A percentile compares a stretch with the other conserved stretches of the same genome.
These are phyloP conservation scores for Talaromyces rugulosus DNA, from an alignment of 2,329 filamentous ascomycete genomes.

Conservation along the genomic window DNA sequence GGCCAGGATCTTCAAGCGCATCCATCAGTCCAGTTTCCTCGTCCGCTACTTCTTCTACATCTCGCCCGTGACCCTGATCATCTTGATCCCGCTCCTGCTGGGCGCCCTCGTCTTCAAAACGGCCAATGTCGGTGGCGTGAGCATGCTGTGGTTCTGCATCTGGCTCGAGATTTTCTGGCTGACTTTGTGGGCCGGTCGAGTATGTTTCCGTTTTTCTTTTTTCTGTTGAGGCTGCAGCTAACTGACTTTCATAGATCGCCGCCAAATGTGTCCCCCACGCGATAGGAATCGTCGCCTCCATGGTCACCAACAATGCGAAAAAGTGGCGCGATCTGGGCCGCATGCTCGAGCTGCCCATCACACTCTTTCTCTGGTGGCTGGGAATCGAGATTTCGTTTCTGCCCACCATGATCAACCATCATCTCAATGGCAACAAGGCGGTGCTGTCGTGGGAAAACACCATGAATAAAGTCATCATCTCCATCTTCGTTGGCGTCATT, in stretches of 20 bases:
- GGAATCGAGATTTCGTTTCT: slow-evolving; percentile 81
- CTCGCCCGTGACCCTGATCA: slow-evolving; percentile 57
- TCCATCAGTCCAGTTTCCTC: slow-evolving; percentile 62
- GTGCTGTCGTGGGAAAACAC: slow-evolving; percentile 67
- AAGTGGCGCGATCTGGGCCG: slow-evolving; percentile 90
- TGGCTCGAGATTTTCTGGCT: slow-evolving; percentile 95
- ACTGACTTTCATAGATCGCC: slow-evolving; percentile 45
- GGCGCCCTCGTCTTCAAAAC: slow-evolving; percentile 57
- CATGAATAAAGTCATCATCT: slow-evolving; percentile 80
- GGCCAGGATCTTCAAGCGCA: slow-evolving; percentile 60
- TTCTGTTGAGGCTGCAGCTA: no score
- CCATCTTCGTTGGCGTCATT: slow-evolving; percentile 72
- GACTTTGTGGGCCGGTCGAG: slow-evolving; percentile 73
- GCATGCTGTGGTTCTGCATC: slow-evolving; percentile 85
- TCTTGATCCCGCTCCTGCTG: slow-evolving; percentile 65
- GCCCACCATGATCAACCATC: slow-evolving; percentile 70
- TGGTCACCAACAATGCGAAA: slow-evolving; percentile 81
- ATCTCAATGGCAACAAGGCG: slow-evolving; percentile 48
- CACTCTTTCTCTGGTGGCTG: slow-evolving; percentile 88
- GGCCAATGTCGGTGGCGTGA: slow-evolving; percentile 67
- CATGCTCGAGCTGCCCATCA: slow-evolving; percentile 77
- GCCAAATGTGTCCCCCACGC: slow-evolving; percentile 62
- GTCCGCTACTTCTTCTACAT: slow-evolving; percentile 71
- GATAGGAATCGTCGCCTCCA: slow-evolving; percentile 61
- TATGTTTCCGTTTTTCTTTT: slow-evolving; percentile 24